Conservation (phyloP, 352 stramenopile species). For the Phytophthora capsici region DNA sequence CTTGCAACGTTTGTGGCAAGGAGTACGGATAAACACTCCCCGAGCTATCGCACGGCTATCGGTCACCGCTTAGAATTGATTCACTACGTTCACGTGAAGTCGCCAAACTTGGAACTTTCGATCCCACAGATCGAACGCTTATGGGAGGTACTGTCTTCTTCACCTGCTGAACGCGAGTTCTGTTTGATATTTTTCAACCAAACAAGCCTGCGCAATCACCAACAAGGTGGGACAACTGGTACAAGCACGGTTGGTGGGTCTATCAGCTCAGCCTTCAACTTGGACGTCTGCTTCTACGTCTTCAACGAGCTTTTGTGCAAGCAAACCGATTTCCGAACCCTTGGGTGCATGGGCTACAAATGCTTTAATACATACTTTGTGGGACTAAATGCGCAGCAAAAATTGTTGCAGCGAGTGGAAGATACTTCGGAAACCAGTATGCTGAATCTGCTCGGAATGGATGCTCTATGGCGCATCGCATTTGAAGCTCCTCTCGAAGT, state of each 20-base stretch:
- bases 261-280: conserved; percentile 78
- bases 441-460: conserved; percentile 68
- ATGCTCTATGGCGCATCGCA: conserved; percentile 85
- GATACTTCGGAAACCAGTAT: conserved; percentile 25
- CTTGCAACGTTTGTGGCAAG: conserved; percentile 79
- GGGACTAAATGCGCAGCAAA: conserved; percentile 69
- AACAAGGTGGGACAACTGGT: conserved; percentile 32
- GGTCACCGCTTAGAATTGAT: conserved; percentile 87
- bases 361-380: conserved; percentile 91
- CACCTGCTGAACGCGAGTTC: conserved; percentile 76
- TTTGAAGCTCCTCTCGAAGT: conserved; percentile 83
- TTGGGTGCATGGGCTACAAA: conserved; percentile 82
- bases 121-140: conserved; percentile 78
- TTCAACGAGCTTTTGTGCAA: conserved; percentile 86
- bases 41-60: conserved; percentile 74
- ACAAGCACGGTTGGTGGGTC: conserved; percentile 31
- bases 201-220: conserved; percentile 60
- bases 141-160: conserved; percentile 80
- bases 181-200: conserved; percentile 89
- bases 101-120: conserved; percentile 74
- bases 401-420: conserved; percentile 36
- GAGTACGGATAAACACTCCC: conserved; percentile 53
- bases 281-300: conserved; percentile 81
- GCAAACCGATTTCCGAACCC: conserved; percentile 75
- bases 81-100: conserved; percentile 87